Evolutionary conservation across 2,329 filamentous ascomycete species (phyloP).

Genomic region (Penicillium janthinellum): DNA sequence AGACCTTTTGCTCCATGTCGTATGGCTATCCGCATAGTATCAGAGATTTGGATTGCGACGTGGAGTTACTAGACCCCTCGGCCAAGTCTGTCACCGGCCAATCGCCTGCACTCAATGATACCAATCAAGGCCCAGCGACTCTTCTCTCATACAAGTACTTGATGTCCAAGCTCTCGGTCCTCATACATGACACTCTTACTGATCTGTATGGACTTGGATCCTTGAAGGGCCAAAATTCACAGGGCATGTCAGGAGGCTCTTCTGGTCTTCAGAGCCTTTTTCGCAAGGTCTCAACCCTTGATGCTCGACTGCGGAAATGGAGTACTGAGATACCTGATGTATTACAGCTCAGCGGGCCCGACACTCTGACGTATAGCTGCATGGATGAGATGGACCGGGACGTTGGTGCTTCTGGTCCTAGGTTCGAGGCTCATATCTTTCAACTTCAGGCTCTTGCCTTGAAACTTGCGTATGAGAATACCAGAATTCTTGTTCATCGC

Average conservation of each 20-base stretch:
- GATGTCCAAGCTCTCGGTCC: constrained; percentile 28
- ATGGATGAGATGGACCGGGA: constrained; percentile 25
- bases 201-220: constrained; percentile 24
- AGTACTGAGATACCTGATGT: constrained; percentile 16
- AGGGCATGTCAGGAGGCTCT: not conserved
- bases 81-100: constrained; percentile 10
- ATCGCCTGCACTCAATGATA: constrained; percentile 12
- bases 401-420: constrained; percentile 25
- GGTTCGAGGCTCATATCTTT: constrained; percentile 32
- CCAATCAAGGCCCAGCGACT: constrained; percentile 10
- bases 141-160: constrained; percentile 29
- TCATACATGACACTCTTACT: constrained; percentile 19
- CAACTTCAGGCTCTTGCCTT: constrained; percentile 37
- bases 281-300: constrained; percentile 6
- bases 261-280: constrained; percentile 7
- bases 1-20: constrained; percentile 45
- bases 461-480: constrained; percentile 38
- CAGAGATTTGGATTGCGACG: constrained; percentile 35
- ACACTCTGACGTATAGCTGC: constrained; percentile 14
- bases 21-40: constrained; percentile 44
- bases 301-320: constrained; percentile 18
- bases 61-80: constrained; percentile 33
- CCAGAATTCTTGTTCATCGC: constrained; percentile 34
- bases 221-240: not conserved
- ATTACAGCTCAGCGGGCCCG: constrained; percentile 2